phyloP scores from a whole-genome alignment of 2,329 filamentous ascomycete genomes.

The Ascochyta rabiei region DNA sequence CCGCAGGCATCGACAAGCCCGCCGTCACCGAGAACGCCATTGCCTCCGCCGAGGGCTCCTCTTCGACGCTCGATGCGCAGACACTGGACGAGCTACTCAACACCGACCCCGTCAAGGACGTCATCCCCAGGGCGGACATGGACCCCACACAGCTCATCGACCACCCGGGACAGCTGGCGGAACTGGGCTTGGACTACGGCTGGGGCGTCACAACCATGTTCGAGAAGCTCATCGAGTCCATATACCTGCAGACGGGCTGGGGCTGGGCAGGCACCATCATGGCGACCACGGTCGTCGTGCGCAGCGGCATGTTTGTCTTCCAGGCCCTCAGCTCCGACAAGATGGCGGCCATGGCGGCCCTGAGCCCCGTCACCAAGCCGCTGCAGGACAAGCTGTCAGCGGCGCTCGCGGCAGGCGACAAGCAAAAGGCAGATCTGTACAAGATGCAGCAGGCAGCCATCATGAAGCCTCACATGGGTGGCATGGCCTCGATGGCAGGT shows the following conservation, averaged over 20 bases:
- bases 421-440: slow-evolving; percentile 39
- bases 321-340: slow-evolving; percentile 67
- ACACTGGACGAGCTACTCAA: slow-evolving; percentile 33
- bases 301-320: slow-evolving; percentile 66
- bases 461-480: slow-evolving; percentile 48
- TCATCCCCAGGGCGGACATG: slow-evolving; percentile 22
- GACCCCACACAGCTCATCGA: slow-evolving; percentile 68
- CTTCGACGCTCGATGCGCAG: slow-evolving; percentile 17
- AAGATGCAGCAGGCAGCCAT: slow-evolving; percentile 59
- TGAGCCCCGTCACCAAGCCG: slow-evolving; percentile 64
- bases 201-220: slow-evolving; percentile 76
- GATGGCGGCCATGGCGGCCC: slow-evolving; percentile 64
- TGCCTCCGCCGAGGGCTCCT: slow-evolving; percentile 12
- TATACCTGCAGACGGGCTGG: slow-evolving; percentile 75
- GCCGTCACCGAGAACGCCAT: slow-evolving; percentile 31
- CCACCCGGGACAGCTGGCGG: slow-evolving; percentile 79
- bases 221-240: slow-evolving; percentile 78
- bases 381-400: slow-evolving; percentile 61
- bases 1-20: slow-evolving; percentile 45
- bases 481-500: slow-evolving; percentile 51
- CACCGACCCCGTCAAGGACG: slow-evolving; percentile 18
- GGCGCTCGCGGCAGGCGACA: slow-evolving; percentile 54
- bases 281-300: slow-evolving; percentile 67
- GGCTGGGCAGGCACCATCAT: slow-evolving; percentile 85
- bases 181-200: slow-evolving; percentile 85